Conservation (phyloP, 208 protist genomes). For the Leishmania major region DNA sequence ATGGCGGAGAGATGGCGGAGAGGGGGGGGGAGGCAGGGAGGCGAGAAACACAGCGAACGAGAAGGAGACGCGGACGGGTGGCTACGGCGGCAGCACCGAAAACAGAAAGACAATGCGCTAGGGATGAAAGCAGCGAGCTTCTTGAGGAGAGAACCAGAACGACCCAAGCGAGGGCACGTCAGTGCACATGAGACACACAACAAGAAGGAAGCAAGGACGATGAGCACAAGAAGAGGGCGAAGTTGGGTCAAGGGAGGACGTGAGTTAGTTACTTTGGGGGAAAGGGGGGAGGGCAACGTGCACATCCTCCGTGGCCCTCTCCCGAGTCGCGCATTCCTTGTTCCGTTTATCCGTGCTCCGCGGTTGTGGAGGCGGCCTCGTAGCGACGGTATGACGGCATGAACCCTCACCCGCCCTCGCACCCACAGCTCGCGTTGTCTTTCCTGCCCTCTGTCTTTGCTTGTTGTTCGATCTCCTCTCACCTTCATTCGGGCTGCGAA, state of each 20-base stretch:
- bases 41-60: background rate
- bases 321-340: background rate
- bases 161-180: background rate
- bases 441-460: background rate
- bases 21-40: background rate
- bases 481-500: background rate
- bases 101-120: background rate
- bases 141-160: background rate
- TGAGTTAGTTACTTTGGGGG: no score
- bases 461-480: background rate
- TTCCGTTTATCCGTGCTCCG: background rate
- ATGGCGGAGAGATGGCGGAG: background rate
- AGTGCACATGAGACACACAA: background rate
- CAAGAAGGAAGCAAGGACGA: background rate
- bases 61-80: background rate
- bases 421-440: background rate
- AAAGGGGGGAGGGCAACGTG: background rate
- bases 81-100: background rate
- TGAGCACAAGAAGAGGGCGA: background rate
- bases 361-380: background rate
- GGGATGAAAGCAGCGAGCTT: background rate
- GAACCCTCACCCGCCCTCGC: background rate
- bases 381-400: background rate
- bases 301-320: background rate
- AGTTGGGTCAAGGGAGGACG: background rate